Base-by-base conservation (phyloP, 108 stramenopile genomes). In the Conticribra weissflogii region DNA sequence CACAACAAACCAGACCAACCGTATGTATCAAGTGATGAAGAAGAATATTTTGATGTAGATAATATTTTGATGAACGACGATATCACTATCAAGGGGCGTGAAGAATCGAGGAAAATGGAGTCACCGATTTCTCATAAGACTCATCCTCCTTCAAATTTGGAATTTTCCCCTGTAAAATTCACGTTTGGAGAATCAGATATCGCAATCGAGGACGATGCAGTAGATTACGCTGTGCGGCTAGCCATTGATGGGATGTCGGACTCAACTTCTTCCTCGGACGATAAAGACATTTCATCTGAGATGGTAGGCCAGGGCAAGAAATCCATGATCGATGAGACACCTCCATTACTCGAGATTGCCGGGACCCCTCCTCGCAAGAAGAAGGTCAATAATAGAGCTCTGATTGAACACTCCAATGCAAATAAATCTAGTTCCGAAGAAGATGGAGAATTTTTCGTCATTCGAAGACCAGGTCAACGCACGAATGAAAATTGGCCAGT, bases 151-250 rank as follows among this genome's bases (percentile, higher is more conserved):
- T 51, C 50, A 51, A 51, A 51, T 51, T n/a, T 4, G 18, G 15
- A 16, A 51, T 5, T 23, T 49, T 21, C 47, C 29, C 53, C 64
- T 55, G 3, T 52, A 55, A 2, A 64, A 44, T n/a, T 58, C 36
- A 36, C 72, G 66, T 53, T 22, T 63, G 21, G 22, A 68, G 41
- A 65, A 48, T 63, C n/a, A n/a, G n/a, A n/a, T n/a, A n/a, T n/a
- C n/a, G n/a, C n/a, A n/a, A n/a, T n/a, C n/a, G n/a, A n/a, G n/a
- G 79, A 80, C 44, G 66, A 60, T 53, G 72, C 41, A 2, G 72
- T 80, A 8, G 72, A 80, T 17, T 66, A 73, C 59, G 79, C 72
- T 22, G 72, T 73, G 2, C 22, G 66, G 33, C 71, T 66, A 30
- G 79, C 68, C 15, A 63, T 62, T 28, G 79, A 80, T 41, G 47